These are phyloP conservation scores for Diddensiella transvaalensis DNA, from an alignment of 805 yeast species.

Conservation along the genomic window DNA sequence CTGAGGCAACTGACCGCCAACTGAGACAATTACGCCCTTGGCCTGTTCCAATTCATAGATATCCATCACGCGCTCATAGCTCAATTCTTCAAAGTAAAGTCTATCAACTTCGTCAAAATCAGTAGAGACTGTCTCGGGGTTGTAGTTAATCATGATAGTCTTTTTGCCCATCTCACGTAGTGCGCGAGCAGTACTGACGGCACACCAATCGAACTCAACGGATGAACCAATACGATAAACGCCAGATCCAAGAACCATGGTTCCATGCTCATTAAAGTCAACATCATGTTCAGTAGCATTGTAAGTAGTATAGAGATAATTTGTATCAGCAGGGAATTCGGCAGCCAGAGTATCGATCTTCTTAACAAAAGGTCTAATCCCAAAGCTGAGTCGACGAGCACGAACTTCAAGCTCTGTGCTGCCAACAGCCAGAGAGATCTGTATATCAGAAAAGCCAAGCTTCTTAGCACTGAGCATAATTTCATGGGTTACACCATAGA, in stretches of 20 bases:
- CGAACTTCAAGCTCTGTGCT: constrained; percentile 79
- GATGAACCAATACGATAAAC: constrained; percentile 98
- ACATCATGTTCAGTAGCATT: constrained; percentile 86
- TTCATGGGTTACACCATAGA: constrained; percentile 62
- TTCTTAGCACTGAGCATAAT: constrained; percentile 78
- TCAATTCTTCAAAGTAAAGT: constrained; percentile 91
- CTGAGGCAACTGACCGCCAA: constrained; percentile 98
- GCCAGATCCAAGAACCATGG: constrained; percentile 97
- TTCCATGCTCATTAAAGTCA: constrained; percentile 82
- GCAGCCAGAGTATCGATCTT: constrained; percentile 97
- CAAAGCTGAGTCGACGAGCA: constrained; percentile 71
- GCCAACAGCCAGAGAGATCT: constrained; percentile 75
- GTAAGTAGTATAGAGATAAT: constrained; percentile 93
- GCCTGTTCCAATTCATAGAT: constrained; percentile 90
- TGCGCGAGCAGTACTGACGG: constrained; percentile 93
- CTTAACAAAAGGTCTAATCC: constrained; percentile 89
- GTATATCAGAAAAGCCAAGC: constrained; percentile 93
- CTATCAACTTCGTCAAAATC: constrained; percentile 98
- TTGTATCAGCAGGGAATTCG: constrained; percentile 96
- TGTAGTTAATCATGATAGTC: constrained; percentile 95
- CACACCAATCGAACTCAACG: constrained; percentile 99
- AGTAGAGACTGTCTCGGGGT: constrained; percentile 98
- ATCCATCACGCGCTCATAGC: constrained; percentile 95
- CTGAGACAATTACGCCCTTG: constrained; percentile 88
- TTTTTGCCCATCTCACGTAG: constrained; percentile 81